Base-by-base conservation (phyloP, 768 basidiomycete species). In the Mycena vulgaris region DNA sequence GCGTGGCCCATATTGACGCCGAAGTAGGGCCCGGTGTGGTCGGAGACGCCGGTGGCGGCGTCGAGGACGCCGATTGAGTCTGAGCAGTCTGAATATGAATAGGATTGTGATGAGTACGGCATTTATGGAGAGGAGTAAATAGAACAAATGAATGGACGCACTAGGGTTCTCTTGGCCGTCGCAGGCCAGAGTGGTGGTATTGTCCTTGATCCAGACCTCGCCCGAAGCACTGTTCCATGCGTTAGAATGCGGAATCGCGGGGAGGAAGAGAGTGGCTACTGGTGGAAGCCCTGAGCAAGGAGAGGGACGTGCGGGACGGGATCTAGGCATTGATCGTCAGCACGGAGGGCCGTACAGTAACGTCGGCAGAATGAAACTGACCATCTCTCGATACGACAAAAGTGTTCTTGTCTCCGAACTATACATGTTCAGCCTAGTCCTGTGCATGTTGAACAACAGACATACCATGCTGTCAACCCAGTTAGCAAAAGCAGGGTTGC, bases 401-500 rank as follows among this genome's bases (percentile, higher is more conserved):
- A 28, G 55, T 57, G 56, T 66, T 66, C 7, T 66, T 66, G 35
- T 19, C 6, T 16, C 56, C 64, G 16, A 66, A 66, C 64, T 66
- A 11, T 23, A 9, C 8, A 21, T 5, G 11, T 47, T 65, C n/a
- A 57, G 31, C 21, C 16, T 39, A 25, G n/a, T 45, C 5, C 6
- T 47, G 13, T 25, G 5, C 33, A 14, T 0, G n/a, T 63, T 17
- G 42, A 35, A 14, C 8, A 27, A 25, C 0, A n/a, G 2, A 13
- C 55, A 42, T 28, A 66, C 64, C 64, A 66, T 66, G 48, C 56
- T 51, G 39, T 66, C 64, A 0, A 66, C 64, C 64, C 64, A 66
- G 21, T 47, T 48, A 2, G 64, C 64, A 40, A 66, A 66, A 2
- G 23, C 48, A 6, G 17, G n/a, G 17, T 66, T 66, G 5, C 64